Percentiles rank a stretch among this genome's conserved stretches.
Conservation (phyloP, 2,329 filamentous ascomycete genomes). For the Colletotrichum filicis region DNA sequence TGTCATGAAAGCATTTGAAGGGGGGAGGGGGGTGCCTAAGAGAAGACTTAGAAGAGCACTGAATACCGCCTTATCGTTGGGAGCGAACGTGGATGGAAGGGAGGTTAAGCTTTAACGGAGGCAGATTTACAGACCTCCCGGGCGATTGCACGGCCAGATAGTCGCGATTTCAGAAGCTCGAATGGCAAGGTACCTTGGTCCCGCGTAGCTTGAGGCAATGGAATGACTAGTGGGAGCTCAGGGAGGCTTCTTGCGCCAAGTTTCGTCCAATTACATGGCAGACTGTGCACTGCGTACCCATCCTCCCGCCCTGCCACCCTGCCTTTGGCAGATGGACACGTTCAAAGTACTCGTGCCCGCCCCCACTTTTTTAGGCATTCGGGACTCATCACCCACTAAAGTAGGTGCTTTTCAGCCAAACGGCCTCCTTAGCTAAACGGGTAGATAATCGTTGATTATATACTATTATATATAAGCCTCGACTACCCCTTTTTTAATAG, state of each 20-base stretch:
- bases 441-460: no score
- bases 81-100: not conserved
- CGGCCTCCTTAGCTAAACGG: no score
- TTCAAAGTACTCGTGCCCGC: no score
- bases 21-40: no score
- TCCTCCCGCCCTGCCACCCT: not conserved
- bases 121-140: not conserved
- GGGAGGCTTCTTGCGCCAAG: not conserved
- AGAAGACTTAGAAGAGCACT: no score
- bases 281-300: not conserved
- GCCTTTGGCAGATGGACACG: not conserved
- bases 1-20: no score
- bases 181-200: not conserved
- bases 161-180: not conserved
- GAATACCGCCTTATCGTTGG: not conserved
- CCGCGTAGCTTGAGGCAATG: not conserved
- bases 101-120: not conserved
- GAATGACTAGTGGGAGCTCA: not conserved
- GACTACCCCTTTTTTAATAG: no score
- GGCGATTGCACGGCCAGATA: not conserved
- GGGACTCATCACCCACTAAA: no score
- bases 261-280: not conserved
- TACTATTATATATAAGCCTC: no score
- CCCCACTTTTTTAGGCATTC: no score
- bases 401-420: no score